Evolutionary conservation across 179 eudicot genomes (phyloP).

Genomic region (Beta corolliflora): DNA sequence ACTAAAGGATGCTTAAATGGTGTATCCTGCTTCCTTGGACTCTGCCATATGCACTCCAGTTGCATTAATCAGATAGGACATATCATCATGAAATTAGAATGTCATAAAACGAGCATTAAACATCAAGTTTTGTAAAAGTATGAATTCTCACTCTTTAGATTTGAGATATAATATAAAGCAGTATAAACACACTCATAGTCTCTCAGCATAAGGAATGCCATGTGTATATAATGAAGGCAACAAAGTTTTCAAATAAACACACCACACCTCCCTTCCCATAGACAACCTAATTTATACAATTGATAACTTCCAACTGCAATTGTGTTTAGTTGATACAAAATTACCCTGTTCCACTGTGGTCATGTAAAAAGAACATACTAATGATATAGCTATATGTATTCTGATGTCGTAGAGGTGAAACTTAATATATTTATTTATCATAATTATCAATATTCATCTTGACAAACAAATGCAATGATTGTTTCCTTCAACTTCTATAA

Average conservation of each 20-base stretch:
- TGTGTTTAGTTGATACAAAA: too few relatives aligned
- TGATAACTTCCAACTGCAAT: background rate
- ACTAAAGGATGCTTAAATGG: conserved; percentile 64
- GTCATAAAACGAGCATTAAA: background rate
- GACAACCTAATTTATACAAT: background rate
- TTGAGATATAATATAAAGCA: background rate
- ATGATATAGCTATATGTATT: too few relatives aligned
- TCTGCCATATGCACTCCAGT: conserved; percentile 33
- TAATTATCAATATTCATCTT: background rate
- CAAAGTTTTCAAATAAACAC: background rate
- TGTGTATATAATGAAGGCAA: background rate
- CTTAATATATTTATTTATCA: too few relatives aligned
- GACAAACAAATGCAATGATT: background rate
- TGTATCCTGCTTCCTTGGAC: conserved; percentile 57
- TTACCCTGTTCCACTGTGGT: too few relatives aligned
- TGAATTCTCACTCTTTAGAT: background rate
- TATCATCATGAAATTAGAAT: background rate
- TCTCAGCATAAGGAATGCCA: background rate
- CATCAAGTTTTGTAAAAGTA: background rate
- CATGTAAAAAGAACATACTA: too few relatives aligned
- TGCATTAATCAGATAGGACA: conserved; percentile 7
- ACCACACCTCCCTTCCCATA: background rate
- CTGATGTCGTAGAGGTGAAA: too few relatives aligned
- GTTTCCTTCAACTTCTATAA: too few relatives aligned
- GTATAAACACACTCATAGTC: background rate